Evolutionary conservation across 2,329 filamentous ascomycete genomes (phyloP).

Genomic region (Aspergillus vadensis): DNA sequence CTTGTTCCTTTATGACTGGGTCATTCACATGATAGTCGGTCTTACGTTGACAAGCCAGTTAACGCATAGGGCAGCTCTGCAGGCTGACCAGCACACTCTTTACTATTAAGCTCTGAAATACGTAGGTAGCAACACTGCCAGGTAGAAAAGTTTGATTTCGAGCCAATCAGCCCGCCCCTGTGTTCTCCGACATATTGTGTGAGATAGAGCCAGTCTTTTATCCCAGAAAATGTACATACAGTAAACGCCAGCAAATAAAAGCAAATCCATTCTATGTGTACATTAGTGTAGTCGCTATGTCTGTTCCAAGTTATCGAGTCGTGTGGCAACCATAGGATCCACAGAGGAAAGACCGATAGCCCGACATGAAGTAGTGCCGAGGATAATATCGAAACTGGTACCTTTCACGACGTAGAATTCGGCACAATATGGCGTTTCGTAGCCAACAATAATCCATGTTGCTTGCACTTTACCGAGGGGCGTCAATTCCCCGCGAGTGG

Average conservation of each 20-base stretch:
- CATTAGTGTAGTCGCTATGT: neutral
- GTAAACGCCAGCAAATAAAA: neutral
- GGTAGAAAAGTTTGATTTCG: too few relatives aligned
- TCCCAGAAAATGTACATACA: too few relatives aligned
- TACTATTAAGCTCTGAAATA: neutral
- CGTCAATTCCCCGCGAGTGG: neutral
- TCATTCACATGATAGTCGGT: too few relatives aligned
- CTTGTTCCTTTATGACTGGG: neutral
- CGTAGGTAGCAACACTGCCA: too few relatives aligned
- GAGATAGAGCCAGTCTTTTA: too few relatives aligned
- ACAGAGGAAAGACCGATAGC: neutral
- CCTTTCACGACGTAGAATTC: constrained; percentile 2
- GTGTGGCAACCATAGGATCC: constrained; percentile 1
- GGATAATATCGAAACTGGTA: neutral
- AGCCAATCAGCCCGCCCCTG: too few relatives aligned
- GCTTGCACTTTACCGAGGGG: neutral
- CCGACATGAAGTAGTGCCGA: neutral
- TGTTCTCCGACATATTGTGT: too few relatives aligned
- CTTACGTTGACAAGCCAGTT: too few relatives aligned
- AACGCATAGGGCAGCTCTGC: neutral
- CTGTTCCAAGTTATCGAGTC: neutral
- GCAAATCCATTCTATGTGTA: neutral
- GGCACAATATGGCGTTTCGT: neutral
- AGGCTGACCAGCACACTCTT: neutral
- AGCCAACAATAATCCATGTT: neutral